phyloP scores from a whole-genome alignment of 768 basidiomycete genomes.

The Macrolepiota dolichaula region DNA sequence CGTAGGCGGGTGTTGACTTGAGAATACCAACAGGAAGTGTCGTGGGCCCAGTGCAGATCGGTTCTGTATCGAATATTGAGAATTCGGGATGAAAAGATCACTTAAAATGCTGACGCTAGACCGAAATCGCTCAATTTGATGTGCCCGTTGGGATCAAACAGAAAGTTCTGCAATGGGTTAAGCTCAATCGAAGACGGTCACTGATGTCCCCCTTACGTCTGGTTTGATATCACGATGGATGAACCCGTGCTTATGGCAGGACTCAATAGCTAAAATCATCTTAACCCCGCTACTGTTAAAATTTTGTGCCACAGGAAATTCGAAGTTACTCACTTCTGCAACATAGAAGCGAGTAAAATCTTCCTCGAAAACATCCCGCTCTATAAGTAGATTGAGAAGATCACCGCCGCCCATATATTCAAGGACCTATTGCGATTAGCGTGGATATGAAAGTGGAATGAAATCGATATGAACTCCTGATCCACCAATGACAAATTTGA shows the following conservation, averaged over 20 bases:
- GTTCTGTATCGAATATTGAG: slow-evolving; percentile 46
- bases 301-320: slow-evolving; percentile 10
- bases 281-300: slow-evolving; percentile 26
- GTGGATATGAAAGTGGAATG: slow-evolving; percentile 32
- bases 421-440: slow-evolving; percentile 56
- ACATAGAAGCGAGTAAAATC: slow-evolving; percentile 91
- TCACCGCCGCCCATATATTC: slow-evolving; percentile 98
- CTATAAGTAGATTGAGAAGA: slow-evolving; percentile 92
- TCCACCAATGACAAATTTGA: slow-evolving; percentile 25
- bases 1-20: slow-evolving; percentile 15
- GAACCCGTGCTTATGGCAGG: slow-evolving; percentile 91
- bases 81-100: slow-evolving; percentile 14
- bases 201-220: slow-evolving; percentile 51
- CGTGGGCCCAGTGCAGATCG: slow-evolving; percentile 96
- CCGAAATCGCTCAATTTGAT: slow-evolving; percentile 96
- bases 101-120: slow-evolving; percentile 68
- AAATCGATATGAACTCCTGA: slow-evolving; percentile 54
- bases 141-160: slow-evolving; percentile 92
- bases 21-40: slow-evolving; percentile 70
- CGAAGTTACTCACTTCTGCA: slow-evolving; percentile 63
- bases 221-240: slow-evolving; percentile 99
- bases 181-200: slow-evolving; percentile 15
- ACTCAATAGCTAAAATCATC: slow-evolving; percentile 94
- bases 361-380: slow-evolving; percentile 88
- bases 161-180: slow-evolving; percentile 69